A percentile compares a stretch with the other conserved stretches of the same genome.
These are phyloP conservation scores for Orbilia ellipsospora DNA, from an alignment of 2,329 filamentous ascomycete genomes.

Conservation along the genomic window DNA sequence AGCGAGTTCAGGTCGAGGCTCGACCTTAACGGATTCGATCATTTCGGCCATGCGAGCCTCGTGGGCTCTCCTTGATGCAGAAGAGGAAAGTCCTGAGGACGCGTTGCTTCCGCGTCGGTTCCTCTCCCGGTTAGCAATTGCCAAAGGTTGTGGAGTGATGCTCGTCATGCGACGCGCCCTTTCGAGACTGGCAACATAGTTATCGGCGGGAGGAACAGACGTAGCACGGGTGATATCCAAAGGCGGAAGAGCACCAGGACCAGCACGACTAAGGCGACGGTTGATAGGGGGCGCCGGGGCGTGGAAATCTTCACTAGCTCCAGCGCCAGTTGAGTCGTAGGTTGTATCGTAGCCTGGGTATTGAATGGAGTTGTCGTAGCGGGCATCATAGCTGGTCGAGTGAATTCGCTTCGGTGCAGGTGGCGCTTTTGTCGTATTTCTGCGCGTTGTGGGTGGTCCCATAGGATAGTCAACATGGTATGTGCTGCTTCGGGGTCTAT, in stretches of 20 bases:
- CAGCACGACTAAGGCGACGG: slow-evolving; percentile 56
- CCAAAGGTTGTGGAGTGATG: slow-evolving; percentile 55
- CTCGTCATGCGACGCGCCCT: slow-evolving; percentile 56
- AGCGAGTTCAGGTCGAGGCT: slow-evolving; percentile 43
- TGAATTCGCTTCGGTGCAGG: slow-evolving; percentile 47
- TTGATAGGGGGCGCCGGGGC: slow-evolving; percentile 54
- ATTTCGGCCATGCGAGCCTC: slow-evolving; percentile 55
- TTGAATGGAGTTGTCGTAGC: slow-evolving; percentile 50
- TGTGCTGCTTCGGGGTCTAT: slow-evolving; percentile 52
- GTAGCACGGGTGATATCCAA: slow-evolving; percentile 57
- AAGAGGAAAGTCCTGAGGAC: slow-evolving; percentile 56
- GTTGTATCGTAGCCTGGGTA: slow-evolving; percentile 55
- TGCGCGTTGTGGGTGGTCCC: slow-evolving; percentile 46
- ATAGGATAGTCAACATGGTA: slow-evolving; percentile 50
- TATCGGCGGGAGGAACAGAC: slow-evolving; percentile 57
- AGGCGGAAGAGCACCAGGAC: slow-evolving; percentile 55
- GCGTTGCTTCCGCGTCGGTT: slow-evolving; percentile 57
- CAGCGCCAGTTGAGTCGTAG: slow-evolving; percentile 53
- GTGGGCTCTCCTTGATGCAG: slow-evolving; percentile 56
- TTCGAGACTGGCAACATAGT: slow-evolving; percentile 49
- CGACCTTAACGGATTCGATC: slow-evolving; percentile 55
- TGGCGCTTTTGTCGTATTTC: slow-evolving; percentile 17
- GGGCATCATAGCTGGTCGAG: slow-evolving; percentile 48
- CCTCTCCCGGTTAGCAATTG: slow-evolving; percentile 49
- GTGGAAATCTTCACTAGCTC: slow-evolving; percentile 51